phyloP scores from a whole-genome alignment of 352 stramenopile species.

The Paralagenidium karlingii region DNA sequence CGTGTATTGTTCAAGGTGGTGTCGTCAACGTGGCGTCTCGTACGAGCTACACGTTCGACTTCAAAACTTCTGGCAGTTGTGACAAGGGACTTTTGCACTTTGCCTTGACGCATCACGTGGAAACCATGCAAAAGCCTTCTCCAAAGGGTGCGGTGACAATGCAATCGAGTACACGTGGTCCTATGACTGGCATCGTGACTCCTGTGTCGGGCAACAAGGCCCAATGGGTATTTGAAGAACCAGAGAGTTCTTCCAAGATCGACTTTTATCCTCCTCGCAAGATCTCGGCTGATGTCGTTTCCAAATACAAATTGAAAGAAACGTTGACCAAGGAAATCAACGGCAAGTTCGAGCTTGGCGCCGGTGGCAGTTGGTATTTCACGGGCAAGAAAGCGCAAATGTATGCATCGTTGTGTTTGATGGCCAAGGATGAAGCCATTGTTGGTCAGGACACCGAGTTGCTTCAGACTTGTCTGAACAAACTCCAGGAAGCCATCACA shows the following conservation, averaged over 20 bases:
- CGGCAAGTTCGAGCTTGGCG: slow-evolving; percentile 23
- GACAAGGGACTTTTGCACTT: slow-evolving; percentile 45
- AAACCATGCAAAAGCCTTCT: slow-evolving; percentile 23
- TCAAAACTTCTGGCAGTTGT: slow-evolving; percentile 34
- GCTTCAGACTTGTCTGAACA: slow-evolving; percentile 30
- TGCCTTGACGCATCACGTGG: slow-evolving; percentile 42
- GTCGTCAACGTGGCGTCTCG: slow-evolving; percentile 38
- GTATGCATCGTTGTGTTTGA: slow-evolving; percentile 64
- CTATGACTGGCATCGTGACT: slow-evolving; percentile 35
- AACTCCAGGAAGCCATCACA: slow-evolving; percentile 36
- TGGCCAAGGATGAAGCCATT: slow-evolving; percentile 35
- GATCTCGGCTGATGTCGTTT: neutral
- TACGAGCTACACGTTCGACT: slow-evolving; percentile 51
- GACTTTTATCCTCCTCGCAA: slow-evolving; percentile 13
- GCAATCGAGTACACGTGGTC: slow-evolving; percentile 9
- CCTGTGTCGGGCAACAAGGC: slow-evolving; percentile 19
- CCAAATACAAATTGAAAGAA: slow-evolving; percentile 1
- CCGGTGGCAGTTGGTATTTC: slow-evolving; percentile 51
- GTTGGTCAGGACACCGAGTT: slow-evolving; percentile 30
- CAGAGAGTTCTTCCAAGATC: slow-evolving; percentile 23
- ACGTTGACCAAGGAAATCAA: slow-evolving; percentile 42
- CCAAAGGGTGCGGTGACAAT: slow-evolving; percentile 33
- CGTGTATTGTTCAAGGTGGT: slow-evolving; percentile 38
- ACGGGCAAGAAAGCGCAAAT: slow-evolving; percentile 70
- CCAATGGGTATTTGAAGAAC: slow-evolving; percentile 25